Base-by-base conservation (phyloP, 805 yeast species). In the Maudiozyma barnettii region DNA sequence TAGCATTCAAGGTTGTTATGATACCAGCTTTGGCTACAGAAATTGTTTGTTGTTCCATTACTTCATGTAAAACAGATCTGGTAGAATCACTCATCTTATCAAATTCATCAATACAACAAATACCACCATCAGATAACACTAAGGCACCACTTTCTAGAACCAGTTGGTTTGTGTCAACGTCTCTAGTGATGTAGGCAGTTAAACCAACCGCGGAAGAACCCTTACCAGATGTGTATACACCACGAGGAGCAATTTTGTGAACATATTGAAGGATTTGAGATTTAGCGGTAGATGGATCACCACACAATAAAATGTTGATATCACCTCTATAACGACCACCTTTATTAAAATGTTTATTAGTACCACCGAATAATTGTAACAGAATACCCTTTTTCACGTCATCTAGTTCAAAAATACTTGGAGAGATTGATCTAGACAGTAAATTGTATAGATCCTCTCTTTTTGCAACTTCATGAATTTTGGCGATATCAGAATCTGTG, bases 151-250 rank as follows among this genome's bases (percentile, higher is more conserved):
- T 78, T 64, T 93, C 99, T 45, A 93, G 74, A 3, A 93, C 99
- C 44, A 91, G 69, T 65, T 93, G 99, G 59, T 81, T 85, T 0
- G 98, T 88, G 59, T 93, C 98, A 23, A 85, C 76, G 64, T 93
- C 99, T 60, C 96, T 75, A 8, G 99, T 90, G 47, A 93, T 83
- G 64, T 93, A 93, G 0, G 99, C 99, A 0, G 99, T 93, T 60
- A 93, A 73, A 73, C 99, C 99, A 44, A 93, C 99, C 0, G 99
- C 99, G 30, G 99, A 93, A 1, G 97, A 89, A 45, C 99, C 99
- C 60, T 93, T 93, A 66, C 99, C 99, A 0, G 97, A 90, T 4
- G 99, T 93, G 67, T 90, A 93, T 37, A 93, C 87, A 55, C 99
- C 99, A 63, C 99, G 76, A 41, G 99, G 99, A 1, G 99, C 95